Conservation (phyloP, 164 flowering plant genomes). For the Hamamelis virginiana region DNA sequence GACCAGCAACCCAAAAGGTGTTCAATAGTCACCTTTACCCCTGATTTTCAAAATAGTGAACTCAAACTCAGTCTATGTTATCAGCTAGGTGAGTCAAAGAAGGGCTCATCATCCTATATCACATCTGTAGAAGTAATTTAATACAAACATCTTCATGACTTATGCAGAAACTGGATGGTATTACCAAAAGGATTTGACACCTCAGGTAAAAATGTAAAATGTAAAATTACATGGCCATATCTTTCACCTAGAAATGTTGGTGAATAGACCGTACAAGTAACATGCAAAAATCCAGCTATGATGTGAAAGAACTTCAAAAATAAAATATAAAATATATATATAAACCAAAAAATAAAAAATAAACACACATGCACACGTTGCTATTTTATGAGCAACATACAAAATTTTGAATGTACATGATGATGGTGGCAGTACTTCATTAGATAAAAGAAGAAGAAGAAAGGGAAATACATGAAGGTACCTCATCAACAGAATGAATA, state of each 20-base stretch:
- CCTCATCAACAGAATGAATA: slow-evolving; percentile 96
- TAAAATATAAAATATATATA: too few relatives aligned
- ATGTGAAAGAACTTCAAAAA: too few relatives aligned
- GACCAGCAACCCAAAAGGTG: not conserved
- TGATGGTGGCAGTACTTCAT: not conserved
- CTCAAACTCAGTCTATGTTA: not conserved
- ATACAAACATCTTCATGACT: too few relatives aligned
- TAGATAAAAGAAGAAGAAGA: slow-evolving; percentile 4
- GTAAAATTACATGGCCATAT: not conserved
- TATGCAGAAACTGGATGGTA: not conserved
- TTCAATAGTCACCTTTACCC: not conserved
- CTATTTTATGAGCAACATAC: not conserved
- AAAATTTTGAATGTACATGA: not conserved
- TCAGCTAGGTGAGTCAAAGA: not conserved
- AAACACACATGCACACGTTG: not conserved
- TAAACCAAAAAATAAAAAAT: too few relatives aligned
- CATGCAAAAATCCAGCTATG: too few relatives aligned
- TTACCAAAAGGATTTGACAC: not conserved
- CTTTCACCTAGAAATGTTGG: not conserved
- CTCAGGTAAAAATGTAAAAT: not conserved
- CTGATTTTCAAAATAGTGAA: not conserved
- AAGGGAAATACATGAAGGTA: slow-evolving; percentile 17
- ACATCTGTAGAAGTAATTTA: not conserved
- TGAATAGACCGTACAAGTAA: too few relatives aligned
- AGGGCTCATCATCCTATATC: too few relatives aligned